Evolutionary conservation across 2,329 filamentous ascomycete species (phyloP), one percentile per base, ranked within the genome.

Genomic region (Neopestalotiopsis rosae): DNA sequence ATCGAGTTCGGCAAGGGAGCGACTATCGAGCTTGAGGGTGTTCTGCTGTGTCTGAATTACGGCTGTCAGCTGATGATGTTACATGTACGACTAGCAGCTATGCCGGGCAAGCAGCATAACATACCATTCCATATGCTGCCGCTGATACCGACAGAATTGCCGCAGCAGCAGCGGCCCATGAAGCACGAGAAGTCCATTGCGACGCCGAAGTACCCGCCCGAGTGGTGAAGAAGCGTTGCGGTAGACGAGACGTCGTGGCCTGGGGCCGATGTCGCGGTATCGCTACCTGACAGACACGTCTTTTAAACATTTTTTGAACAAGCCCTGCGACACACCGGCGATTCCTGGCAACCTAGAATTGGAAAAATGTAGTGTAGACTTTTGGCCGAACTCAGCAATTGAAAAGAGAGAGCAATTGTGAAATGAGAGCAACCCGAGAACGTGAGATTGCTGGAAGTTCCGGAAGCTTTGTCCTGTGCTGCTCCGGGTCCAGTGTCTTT

Each of bases 1-100:
- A 80, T 98, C 96, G 75, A 93, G 90, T 78, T 97, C 93, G 75
- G 94, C 94, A 73, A 98, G 93, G 56, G 92, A 88, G 38, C 92
- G 87, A 61, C 83, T 77, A 74, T 95, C 92, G 76, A 89, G 82
- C 67, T 83, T 80, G 68, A 81, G 74, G 66, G 82, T 79, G 68
- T 84, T 80, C 65, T 81, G 77, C 69, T 78, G 74, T 67, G 82
- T 78, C 85, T 88, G 40, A 28, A 49, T 9, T 9, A 24, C 14
- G 58, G 17, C 20, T 32, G 68, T 68, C 32, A 69, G 68, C 62
- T 62, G 59, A 9, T n/a, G 14, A 9, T n/a, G 14, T 20, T 17
- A 30, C 40, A 17, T 20, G 40, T 17, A 45, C 12, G n/a, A 14
- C 34, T 5, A 40, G 12, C 14, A 59, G 56, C 5, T 9, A 28